Evolutionary conservation across 75 land plant species (phyloP), one percentile per base, ranked within the genome.

Genomic region (Picea glauca): DNA sequence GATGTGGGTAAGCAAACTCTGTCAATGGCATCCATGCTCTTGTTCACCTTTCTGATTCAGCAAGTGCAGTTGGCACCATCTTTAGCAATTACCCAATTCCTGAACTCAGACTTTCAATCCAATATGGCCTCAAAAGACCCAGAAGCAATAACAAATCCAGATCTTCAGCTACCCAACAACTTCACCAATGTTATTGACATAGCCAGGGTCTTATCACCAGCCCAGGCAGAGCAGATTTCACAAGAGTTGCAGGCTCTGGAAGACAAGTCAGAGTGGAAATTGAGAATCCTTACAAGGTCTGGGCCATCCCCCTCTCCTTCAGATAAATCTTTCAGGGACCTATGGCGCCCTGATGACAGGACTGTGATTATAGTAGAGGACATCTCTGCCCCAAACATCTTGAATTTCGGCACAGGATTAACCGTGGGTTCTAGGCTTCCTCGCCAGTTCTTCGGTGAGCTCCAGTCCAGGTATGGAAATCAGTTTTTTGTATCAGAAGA

Each of bases 331-430:
- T 13, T 80, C 32, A 80, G 78, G 62, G 79, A 75, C 13, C n/a
- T 80, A 14, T 80, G 82, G 82, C 78, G 76, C n/a, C 78, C 82
- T 17, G 82, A 80, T 77, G 82, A 80, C 15, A 80, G 33, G 13
- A 80, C 82, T 35, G 60, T 80, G 20, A 77, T 80, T 40, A 60
- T 76, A 15, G 77, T 75, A 60, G 82, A 80, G 64, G 78, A 80
- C 61, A 54, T 80, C 9, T 56, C 79, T 38, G 60, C 79, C 33
- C 82, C 82, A 20, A 80, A 80, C 60, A 80, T 80, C 13, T 60
- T 80, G 46, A 80, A 76, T 76, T 80, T 80, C 43, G 62, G 26
- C 30, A 74, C 82, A 23, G 82, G 82, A 35, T 17, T 12, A n/a
- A 13, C 40, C 8, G 82, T 80, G 46, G n/a, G 38, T 30, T 38